Percentiles rank a stretch among this genome's conserved stretches.
phyloP scores from a whole-genome alignment of 2,329 filamentous ascomycete genomes.

The Aspergillus costaricaensis region DNA sequence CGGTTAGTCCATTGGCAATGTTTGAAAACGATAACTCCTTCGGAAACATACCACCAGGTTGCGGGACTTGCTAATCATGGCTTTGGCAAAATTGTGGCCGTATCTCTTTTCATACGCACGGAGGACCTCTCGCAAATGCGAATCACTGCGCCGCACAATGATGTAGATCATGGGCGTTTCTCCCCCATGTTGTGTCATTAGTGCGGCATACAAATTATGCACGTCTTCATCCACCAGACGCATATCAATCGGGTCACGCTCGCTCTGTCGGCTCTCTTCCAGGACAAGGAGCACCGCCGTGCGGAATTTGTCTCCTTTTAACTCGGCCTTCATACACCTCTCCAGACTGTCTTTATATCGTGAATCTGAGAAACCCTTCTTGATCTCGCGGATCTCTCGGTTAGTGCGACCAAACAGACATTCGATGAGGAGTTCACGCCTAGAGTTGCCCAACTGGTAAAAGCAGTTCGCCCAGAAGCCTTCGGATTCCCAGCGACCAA shows the following conservation, averaged over 20 bases:
- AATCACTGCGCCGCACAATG: constrained; percentile 76
- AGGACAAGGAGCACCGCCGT: constrained; percentile 80
- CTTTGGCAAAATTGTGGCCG: constrained; percentile 79
- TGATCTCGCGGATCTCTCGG: constrained; percentile 82
- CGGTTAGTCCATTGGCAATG: constrained; percentile 4
- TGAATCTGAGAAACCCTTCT: constrained; percentile 85
- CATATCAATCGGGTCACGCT: constrained; percentile 67
- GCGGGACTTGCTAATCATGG: constrained; percentile 82
- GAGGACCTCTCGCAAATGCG: constrained; percentile 78
- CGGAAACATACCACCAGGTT: constrained; percentile 79
- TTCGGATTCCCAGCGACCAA: constrained; percentile 89
- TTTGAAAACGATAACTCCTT: not conserved
- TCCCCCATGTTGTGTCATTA: constrained; percentile 72
- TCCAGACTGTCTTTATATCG: constrained; percentile 81
- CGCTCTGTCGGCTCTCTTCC: constrained; percentile 81
- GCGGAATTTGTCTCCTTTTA: constrained; percentile 96
- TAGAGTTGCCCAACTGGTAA: constrained; percentile 84
- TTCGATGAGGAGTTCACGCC: constrained; percentile 89
- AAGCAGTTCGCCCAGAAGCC: constrained; percentile 98
- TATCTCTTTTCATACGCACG: constrained; percentile 73
- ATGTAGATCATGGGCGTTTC: constrained; percentile 87
- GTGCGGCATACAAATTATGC: constrained; percentile 68
- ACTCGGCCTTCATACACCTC: constrained; percentile 86
- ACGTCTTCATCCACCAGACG: constrained; percentile 70
- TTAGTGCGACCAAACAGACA: constrained; percentile 87